Conservation (phyloP, 1,284 basidiomycete genomes). For the Sporisorium iseilematis-ciliati region DNA sequence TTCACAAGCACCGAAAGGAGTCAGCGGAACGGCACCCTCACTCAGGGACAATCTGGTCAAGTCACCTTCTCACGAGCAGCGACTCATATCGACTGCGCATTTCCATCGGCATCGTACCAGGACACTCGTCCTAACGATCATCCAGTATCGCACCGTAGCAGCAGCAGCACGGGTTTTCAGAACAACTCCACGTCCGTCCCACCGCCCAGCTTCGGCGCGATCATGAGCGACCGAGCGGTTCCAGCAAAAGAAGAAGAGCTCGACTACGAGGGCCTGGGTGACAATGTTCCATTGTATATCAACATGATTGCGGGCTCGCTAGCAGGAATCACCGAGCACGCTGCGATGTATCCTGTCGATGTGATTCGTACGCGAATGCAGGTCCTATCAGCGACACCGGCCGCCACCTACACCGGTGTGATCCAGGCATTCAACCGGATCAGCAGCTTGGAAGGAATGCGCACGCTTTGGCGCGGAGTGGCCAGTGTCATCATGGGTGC, state of each 20-base stretch:
- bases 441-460: conserved; percentile 90
- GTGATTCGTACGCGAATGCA: conserved; percentile 99
- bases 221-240: conserved; percentile 48
- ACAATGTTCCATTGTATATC: conserved; percentile 72
- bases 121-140: conserved; percentile 4
- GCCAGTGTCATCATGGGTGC: conserved; percentile 97
- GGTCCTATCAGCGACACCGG: conserved; percentile 83
- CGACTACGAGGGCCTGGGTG: conserved; percentile 67
- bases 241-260: conserved; percentile 61
- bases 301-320: conserved; percentile 98
- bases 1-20: conserved; percentile 11
- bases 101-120: conserved; percentile 34
- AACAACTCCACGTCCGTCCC: not conserved
- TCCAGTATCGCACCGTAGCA: conserved; percentile 1
- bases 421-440: conserved; percentile 89
- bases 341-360: conserved; percentile 98
- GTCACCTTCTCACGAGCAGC: conserved; percentile 11
- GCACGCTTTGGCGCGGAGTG: conserved; percentile 94
- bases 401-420: conserved; percentile 87
- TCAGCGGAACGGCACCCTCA: conserved; percentile 16
- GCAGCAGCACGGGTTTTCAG: conserved; percentile 3
- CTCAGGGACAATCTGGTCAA: not conserved
- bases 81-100: conserved; percentile 24
- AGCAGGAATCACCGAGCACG: conserved; percentile 98
- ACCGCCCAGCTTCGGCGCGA: conserved; percentile 2